Conservation (phyloP, 345 rosid genomes). For the Brassica napus region Da-Ae NC_063449.1:39156001-39156500, state of each 20-base stretch:
- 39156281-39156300: not conserved
- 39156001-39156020: not conserved
- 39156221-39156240: not conserved
- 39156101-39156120: not conserved
- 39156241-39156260: not conserved
- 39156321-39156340: conserved; percentile 14
- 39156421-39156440: too few relatives aligned
- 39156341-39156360: conserved; percentile 9
- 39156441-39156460: too few relatives aligned
- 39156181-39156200: not conserved
- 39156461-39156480: too few relatives aligned
- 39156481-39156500: too few relatives aligned
- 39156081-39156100: not conserved
- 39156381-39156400: not conserved
- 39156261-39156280: conserved; percentile 3
- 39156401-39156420: too few relatives aligned
- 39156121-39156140: not conserved
- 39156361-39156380: not conserved
- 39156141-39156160: not conserved
- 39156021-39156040: not conserved
- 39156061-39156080: not conserved
- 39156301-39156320: not conserved
- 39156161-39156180: not conserved
- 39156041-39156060: not conserved
- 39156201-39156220: not conserved